Evolutionary conservation across 306 rosid genomes (phyloP).

Genomic region (Rosa persica): DNA sequence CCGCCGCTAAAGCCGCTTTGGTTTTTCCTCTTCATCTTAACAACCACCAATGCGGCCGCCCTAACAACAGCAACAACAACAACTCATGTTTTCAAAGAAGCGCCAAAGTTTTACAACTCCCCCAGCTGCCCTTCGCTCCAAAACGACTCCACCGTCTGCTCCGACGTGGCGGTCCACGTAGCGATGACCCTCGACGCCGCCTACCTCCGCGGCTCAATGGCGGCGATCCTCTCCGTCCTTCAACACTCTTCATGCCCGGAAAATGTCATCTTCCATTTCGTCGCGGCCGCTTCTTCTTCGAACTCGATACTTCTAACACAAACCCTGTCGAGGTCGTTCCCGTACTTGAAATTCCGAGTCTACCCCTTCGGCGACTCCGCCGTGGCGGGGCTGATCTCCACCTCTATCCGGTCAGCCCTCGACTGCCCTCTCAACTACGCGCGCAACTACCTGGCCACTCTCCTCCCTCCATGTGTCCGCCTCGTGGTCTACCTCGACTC

Average conservation of each 20-base stretch:
- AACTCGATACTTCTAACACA: constrained; percentile 26
- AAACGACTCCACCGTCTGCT: constrained; percentile 22
- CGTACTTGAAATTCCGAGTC: constrained; percentile 68
- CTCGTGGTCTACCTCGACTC: constrained; percentile 86
- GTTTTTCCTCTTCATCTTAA: constrained; percentile 15
- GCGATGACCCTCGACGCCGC: constrained; percentile 89
- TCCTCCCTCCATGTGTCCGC: constrained; percentile 55
- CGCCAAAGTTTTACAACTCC: constrained; percentile 88
- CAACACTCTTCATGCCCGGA: constrained; percentile 96
- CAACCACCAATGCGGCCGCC: constrained; percentile 6
- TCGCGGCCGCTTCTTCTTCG: constrained; percentile 48
- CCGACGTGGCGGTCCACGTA: constrained; percentile 54
- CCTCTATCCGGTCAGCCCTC: constrained; percentile 85
- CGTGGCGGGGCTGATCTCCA: constrained; percentile 76
- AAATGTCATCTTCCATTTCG: constrained; percentile 68
- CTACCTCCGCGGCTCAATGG: constrained; percentile 96
- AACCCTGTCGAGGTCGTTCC: constrained; percentile 59
- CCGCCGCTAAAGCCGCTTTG: neutral
- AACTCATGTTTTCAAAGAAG: constrained; percentile 56
- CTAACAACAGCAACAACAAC: neutral
- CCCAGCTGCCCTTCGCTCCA: constrained; percentile 44
- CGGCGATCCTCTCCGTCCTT: constrained; percentile 86
- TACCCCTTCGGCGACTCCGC: constrained; percentile 62
- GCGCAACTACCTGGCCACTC: constrained; percentile 74
- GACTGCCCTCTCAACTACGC: constrained; percentile 96